Base-by-base conservation (phyloP, 1,139 yeast species). In the Blastobotrys capitulatus region DNA sequence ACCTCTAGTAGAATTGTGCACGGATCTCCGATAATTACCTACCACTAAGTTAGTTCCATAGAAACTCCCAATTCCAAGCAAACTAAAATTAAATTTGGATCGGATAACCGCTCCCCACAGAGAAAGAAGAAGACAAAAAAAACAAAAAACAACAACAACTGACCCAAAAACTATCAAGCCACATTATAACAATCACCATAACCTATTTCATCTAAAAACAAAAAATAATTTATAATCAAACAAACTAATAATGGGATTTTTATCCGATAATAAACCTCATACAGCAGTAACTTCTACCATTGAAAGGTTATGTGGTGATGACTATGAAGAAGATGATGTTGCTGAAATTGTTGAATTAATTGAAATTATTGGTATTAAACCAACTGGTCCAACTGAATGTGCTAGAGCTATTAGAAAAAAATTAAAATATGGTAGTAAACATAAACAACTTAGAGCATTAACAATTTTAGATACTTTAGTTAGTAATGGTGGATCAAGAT, bases 351-450 rank as follows among this genome's bases (percentile, higher is more conserved):
- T 74, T 10, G 77, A 73, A 50, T 64, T 78, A 41, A 54, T 76
- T 39, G 79, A 76, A 47, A 68, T 74, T 22, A 73, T 78, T 49
- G 64, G 62, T 45, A 58, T 72, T 34, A 70, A 73, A 51, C 63
- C 66, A n/a, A 66, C 75, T 1, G 78, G 94, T 1, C 80, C 88
- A 1, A 70, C 74, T 10, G 97, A 90, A 66, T 94, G 95, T 1
- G 97, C 97, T 0, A 74, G 97, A 47, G 95, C 96, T 1, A 72
- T 92, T 36, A 76, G 98, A 48, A 92, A 92, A 71, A 81, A 83
- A 63, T 72, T 92, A 64, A 92, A 92, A 69, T 86, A 92, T 64
- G 97, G 97, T n/a, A 60, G 72, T 1, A 64, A 68, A 1, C 72
- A 72, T 29, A 82, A 80, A 54, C 92, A 85, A 62, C 57, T 76